Percentiles rank a stretch among this genome's conserved stretches.
Evolutionary conservation across 1,139 yeast species (phyloP).

Genomic region (Blastobotrys ciferrii): DNA sequence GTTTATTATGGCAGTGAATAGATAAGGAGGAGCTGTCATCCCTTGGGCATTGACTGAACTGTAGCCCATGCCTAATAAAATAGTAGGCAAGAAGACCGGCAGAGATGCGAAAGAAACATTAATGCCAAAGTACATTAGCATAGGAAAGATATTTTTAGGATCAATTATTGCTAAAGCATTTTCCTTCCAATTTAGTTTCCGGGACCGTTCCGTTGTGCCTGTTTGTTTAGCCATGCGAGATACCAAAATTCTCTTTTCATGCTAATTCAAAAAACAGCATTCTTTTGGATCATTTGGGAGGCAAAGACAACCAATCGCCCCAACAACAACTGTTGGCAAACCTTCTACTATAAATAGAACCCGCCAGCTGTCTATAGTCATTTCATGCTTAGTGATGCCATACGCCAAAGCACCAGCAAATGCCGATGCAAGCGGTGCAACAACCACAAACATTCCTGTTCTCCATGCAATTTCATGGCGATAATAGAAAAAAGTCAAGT

Average conservation of each 20-base stretch:
- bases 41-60: constrained; percentile 31
- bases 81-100: constrained; percentile 32
- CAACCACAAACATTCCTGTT: constrained; percentile 53
- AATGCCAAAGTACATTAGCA: constrained; percentile 31
- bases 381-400: constrained; percentile 38
- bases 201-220: constrained; percentile 22
- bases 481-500: constrained; percentile 32
- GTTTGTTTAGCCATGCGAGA: constrained; percentile 29
- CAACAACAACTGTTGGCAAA: constrained; percentile 36
- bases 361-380: constrained; percentile 34
- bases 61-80: constrained; percentile 31
- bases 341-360: constrained; percentile 44
- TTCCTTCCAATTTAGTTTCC: constrained; percentile 22
- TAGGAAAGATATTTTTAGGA: constrained; percentile 25
- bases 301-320: constrained; percentile 34
- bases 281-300: constrained; percentile 50
- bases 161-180: constrained; percentile 23
- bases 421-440: constrained; percentile 33
- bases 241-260: constrained; percentile 30
- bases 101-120: constrained; percentile 33
- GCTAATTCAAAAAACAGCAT: constrained; percentile 32
- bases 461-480: constrained; percentile 42
- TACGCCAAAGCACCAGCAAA: constrained; percentile 36
- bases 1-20: constrained; percentile 26
- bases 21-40: constrained; percentile 32